Evolutionary conservation across 176 grass and related monocot species (phyloP), one percentile per base, ranked within the genome.

Genomic region (Otatea glauca): DNA sequence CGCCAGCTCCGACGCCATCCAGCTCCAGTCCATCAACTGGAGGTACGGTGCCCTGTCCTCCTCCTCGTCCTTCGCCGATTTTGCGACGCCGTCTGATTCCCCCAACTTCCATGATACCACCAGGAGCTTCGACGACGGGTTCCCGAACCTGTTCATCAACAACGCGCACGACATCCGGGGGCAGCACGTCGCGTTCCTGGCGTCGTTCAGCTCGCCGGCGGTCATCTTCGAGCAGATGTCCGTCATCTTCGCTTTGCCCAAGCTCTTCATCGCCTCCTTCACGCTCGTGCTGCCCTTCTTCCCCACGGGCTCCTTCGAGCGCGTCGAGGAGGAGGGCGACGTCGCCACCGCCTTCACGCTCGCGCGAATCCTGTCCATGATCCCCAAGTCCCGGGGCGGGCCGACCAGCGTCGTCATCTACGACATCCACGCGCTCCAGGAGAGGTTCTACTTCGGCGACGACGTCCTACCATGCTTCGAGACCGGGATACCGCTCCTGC

Each of bases 71-170:
- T 68, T 23, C 35, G 55, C 35, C 29, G 69, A 39, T 75, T 43
- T 7, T 2, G 11, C 8, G 18, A 35, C 24, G 61, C 34, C 43
- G 12, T 1, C 32, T 86, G 29, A 83, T 37, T 47, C 51, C 25
- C 41, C 74, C 0, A 29, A 42, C 34, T n/a, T 35, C 43, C 68
- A 6, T 68, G 32, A 1, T 1, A 35, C 43, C 80, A 20, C 49
- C 88, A 98, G 96, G 88, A 91, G 35, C 78, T 95, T 99, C 78
- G 93, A 93, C 20, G 96, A 99, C 56, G 96, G 96, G 60, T 99
- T 99, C 86, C 96, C 96, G 49, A 99, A 99, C 72, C 77, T 99
- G 42, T 99, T 99, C 89, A 96, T 99, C 89, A 88, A 92, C 85
- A 86, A 96, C 37, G 96, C 93, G 42, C 91, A 99, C 38, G 87